Evolutionary conservation across 2,329 filamentous ascomycete genomes (phyloP).

Genomic region (Aspergillus niger): DNA sequence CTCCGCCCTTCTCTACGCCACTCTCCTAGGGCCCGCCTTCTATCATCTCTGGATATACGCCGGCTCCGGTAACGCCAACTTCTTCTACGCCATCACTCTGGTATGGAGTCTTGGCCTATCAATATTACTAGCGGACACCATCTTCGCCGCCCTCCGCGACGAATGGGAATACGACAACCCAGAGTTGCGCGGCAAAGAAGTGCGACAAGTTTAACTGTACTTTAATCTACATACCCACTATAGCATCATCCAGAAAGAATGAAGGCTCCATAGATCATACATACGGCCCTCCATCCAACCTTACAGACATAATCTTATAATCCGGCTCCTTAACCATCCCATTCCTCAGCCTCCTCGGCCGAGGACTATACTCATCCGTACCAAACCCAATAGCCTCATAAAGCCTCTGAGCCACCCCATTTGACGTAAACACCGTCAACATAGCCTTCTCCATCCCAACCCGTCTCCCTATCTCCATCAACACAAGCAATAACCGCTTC

Average conservation of each 20-base stretch:
- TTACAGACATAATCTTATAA: conserved; percentile 58
- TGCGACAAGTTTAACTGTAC: conserved; percentile 70
- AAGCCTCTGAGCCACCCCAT: conserved; percentile 49
- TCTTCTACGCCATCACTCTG: conserved; percentile 98
- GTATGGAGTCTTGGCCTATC: conserved; percentile 94
- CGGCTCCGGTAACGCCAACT: conserved; percentile 96
- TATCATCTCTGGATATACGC: conserved; percentile 99
- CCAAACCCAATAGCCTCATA: conserved; percentile 55
- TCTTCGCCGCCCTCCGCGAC: conserved; percentile 86
- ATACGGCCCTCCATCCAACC: conserved; percentile 24
- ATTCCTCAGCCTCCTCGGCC: conserved; percentile 51
- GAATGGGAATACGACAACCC: conserved; percentile 93
- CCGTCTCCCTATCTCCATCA: conserved; percentile 50
- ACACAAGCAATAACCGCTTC: conserved; percentile 50
- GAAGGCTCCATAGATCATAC: neutral
- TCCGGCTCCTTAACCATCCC: conserved; percentile 53
- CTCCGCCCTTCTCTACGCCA: conserved; percentile 81
- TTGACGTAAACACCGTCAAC: conserved; percentile 62
- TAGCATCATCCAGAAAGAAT: conserved; percentile 4
- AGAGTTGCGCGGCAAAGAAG: conserved; percentile 84
- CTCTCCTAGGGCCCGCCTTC: conserved; percentile 88
- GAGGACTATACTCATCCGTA: conserved; percentile 56
- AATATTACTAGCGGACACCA: conserved; percentile 79
- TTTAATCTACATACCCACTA: conserved; percentile 4
- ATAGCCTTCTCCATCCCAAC: conserved; percentile 58